A percentile compares a stretch with the other conserved stretches of the same genome.
These are phyloP conservation scores for Xylariales sp. DNA, from an alignment of 2,329 filamentous ascomycete species.

Conservation along the genomic window DNA sequence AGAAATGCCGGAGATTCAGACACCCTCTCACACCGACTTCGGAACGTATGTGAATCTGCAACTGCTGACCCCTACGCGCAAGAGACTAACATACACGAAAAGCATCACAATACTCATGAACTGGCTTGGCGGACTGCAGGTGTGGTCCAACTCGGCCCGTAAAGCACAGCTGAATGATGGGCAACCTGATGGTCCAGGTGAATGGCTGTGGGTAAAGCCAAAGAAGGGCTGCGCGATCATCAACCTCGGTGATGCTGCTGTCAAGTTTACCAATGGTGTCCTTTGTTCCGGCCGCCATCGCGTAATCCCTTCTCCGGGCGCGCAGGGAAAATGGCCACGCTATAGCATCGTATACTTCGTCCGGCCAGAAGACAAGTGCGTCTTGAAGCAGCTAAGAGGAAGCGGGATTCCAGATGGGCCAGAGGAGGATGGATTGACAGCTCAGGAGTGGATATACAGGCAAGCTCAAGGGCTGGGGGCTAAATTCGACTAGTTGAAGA, in stretches of 20 bases:
- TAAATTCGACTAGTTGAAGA: slow-evolving; percentile 8
- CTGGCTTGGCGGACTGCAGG: slow-evolving; percentile 33
- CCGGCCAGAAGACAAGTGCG: slow-evolving; percentile 26
- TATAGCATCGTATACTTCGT: slow-evolving; percentile 33
- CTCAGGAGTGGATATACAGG: slow-evolving; percentile 22
- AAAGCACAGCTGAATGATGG: slow-evolving; percentile 18
- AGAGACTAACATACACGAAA: not conserved
- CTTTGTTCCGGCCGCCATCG: slow-evolving; percentile 31
- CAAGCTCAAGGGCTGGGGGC: slow-evolving; percentile 19
- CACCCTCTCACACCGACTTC: slow-evolving; percentile 32
- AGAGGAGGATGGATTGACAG: slow-evolving; percentile 21
- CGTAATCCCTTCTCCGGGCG: slow-evolving; percentile 27
- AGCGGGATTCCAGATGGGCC: slow-evolving; percentile 17
- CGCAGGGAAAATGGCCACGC: slow-evolving; percentile 25
- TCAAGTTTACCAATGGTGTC: slow-evolving; percentile 28
- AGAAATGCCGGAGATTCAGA: slow-evolving; percentile 27
- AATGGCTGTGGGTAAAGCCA: slow-evolving; percentile 33
- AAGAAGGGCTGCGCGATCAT: slow-evolving; percentile 31
- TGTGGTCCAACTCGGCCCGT: slow-evolving; percentile 27
- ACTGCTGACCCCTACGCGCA: no score
- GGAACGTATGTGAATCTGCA: slow-evolving; percentile 31
- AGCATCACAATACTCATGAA: slow-evolving; percentile 35
- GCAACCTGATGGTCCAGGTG: slow-evolving; percentile 22
- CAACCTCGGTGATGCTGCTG: slow-evolving; percentile 34
- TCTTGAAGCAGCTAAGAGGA: slow-evolving; percentile 22